phyloP scores from a whole-genome alignment of 2,329 filamentous ascomycete species.

The Paecilomyces fulvus region DNA sequence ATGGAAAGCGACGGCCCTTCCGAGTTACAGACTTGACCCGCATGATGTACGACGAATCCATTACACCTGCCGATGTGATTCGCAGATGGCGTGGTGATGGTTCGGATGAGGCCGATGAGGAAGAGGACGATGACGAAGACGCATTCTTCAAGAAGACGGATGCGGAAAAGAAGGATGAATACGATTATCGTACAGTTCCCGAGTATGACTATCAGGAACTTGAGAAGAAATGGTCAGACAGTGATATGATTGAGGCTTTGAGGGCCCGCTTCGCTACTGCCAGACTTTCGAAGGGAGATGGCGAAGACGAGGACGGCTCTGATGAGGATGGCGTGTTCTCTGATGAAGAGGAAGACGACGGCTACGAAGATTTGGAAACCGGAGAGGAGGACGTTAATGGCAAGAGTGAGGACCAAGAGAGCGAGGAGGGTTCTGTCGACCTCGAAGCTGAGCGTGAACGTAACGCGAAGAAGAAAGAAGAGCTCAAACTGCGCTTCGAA shows the following conservation, averaged over 20 bases:
- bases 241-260: slow-evolving; percentile 67
- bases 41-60: slow-evolving; percentile 76
- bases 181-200: slow-evolving; percentile 73
- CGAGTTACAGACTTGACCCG: slow-evolving; percentile 74
- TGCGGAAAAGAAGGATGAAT: slow-evolving; percentile 38
- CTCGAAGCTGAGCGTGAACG: slow-evolving; percentile 84
- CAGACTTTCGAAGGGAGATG: slow-evolving; percentile 49
- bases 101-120: slow-evolving; percentile 49
- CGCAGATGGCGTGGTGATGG: slow-evolving; percentile 70
- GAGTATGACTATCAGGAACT: slow-evolving; percentile 71
- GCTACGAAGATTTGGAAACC: slow-evolving; percentile 77
- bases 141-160: slow-evolving; percentile 54
- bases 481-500: slow-evolving; percentile 88
- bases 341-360: slow-evolving; percentile 63
- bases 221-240: slow-evolving; percentile 75
- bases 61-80: slow-evolving; percentile 68
- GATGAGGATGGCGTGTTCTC: slow-evolving; percentile 42
- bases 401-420: slow-evolving; percentile 42
- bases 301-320: slow-evolving; percentile 46
- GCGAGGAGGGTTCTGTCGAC: slow-evolving; percentile 29
- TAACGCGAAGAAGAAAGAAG: slow-evolving; percentile 88
- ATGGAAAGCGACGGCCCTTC: slow-evolving; percentile 62
- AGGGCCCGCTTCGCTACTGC: slow-evolving; percentile 67
- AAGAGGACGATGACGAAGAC: slow-evolving; percentile 57
- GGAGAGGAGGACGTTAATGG: slow-evolving; percentile 48